Conservation (phyloP, 202 grass and related monocot genomes). For the Miscanthus sacchariflorus region DNA sequence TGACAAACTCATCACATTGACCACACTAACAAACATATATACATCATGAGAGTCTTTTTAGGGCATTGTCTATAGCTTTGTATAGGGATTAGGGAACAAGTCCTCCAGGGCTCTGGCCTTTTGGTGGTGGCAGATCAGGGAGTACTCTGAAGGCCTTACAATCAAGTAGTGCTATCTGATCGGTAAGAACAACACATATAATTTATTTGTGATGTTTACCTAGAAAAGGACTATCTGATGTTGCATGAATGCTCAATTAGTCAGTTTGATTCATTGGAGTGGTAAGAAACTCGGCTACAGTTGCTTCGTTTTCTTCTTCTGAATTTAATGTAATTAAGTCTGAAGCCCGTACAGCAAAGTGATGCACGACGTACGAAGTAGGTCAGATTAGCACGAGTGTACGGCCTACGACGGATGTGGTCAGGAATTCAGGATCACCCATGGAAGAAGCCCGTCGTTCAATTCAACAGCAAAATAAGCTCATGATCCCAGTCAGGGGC, state of each 20-base stretch:
- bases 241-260: not conserved
- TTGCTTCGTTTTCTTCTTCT: not conserved
- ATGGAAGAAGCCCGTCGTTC: not conserved
- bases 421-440: not conserved
- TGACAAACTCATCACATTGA: not conserved
- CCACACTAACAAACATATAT: not conserved
- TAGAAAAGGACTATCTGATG: not conserved
- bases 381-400: not conserved
- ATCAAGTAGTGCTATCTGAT: not conserved
- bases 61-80: not conserved
- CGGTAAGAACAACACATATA: not conserved
- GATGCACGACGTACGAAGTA: not conserved
- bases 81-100: constrained; percentile 14
- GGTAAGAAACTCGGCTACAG: not conserved
- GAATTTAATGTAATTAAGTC: not conserved
- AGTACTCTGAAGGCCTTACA: not conserved
- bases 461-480: not conserved
- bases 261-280: not conserved
- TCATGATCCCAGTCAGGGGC: not conserved
- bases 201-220: not conserved
- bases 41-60: not conserved
- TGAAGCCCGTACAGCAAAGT: not conserved
- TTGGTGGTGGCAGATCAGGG: not conserved
- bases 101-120: not conserved
- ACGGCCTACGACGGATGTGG: not conserved